These are phyloP conservation scores for Tricladium varicosporioides DNA, from an alignment of 2,329 filamentous ascomycete genomes.

Conservation along the genomic window DNA sequence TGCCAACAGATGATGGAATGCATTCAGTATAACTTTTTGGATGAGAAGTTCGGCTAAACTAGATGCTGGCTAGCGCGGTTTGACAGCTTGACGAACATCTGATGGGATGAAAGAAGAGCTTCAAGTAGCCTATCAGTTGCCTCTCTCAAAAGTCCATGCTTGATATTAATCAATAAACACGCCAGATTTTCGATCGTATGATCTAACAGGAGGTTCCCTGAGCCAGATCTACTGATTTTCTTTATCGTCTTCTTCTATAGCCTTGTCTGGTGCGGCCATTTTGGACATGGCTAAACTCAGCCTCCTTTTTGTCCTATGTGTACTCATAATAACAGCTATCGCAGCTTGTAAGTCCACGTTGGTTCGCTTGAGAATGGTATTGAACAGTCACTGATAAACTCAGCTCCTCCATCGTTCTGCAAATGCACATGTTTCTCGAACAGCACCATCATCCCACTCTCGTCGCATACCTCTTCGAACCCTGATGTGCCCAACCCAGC, in stretches of 20 bases:
- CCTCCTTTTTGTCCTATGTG: conserved; percentile 23
- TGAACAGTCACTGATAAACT: not conserved
- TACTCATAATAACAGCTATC: conserved; percentile 26
- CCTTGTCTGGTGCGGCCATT: not conserved
- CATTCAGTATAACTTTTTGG: conserved; percentile 18
- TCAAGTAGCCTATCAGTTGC: not conserved
- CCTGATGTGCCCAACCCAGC: conserved; percentile 15
- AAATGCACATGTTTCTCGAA: conserved; percentile 71
- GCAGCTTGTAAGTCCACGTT: conserved; percentile 28
- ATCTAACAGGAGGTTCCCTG: no score
- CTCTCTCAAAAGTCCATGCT: not conserved
- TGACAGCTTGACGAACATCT: not conserved
- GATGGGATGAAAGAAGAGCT: not conserved
- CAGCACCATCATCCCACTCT: conserved; percentile 64
- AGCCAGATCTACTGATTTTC: no score
- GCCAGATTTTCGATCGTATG: no score
- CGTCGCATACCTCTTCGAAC: conserved; percentile 29
- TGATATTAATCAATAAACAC: not conserved
- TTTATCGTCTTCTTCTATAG: not conserved
- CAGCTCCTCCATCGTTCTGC: conserved; percentile 63
- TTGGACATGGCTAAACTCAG: conserved; percentile 20
- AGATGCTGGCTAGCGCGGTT: not conserved
- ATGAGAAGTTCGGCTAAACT: conserved; percentile 7
- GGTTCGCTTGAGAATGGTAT: not conserved
- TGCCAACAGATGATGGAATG: not conserved